Percentiles rank a stretch among this genome's conserved stretches.
These are phyloP conservation scores for Mortierella sp. DNA, from an alignment of 371 early-diverging fungal species.

Conservation along the genomic window DNA sequence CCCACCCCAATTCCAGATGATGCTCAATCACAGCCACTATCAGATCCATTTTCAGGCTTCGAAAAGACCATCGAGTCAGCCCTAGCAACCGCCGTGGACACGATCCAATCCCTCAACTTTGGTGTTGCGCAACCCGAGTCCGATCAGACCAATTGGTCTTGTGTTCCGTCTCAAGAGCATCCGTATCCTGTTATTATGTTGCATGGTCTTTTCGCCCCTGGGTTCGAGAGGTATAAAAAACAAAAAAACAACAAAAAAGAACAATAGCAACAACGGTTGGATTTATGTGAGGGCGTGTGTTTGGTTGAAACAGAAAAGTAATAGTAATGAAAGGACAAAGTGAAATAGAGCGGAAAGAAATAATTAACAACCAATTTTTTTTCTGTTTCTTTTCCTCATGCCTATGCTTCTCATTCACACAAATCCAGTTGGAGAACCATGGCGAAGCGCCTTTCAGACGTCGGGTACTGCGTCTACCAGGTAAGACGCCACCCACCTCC, in stretches of 20 bases:
- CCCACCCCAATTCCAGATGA: neutral
- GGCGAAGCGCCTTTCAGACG: slow-evolving; percentile 6
- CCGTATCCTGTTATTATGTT: slow-evolving; percentile 30
- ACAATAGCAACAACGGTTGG: no score
- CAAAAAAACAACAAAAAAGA: no score
- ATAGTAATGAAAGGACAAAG: neutral
- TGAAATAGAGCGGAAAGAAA: neutral
- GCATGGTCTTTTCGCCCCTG: slow-evolving; percentile 22
- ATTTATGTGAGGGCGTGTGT: neutral
- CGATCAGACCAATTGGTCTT: slow-evolving; percentile 26
- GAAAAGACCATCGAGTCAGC: neutral
- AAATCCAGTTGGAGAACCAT: slow-evolving; percentile 16
- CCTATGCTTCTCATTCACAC: no score
- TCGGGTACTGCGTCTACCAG: slow-evolving; percentile 41
- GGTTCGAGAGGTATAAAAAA: slow-evolving; percentile 19
- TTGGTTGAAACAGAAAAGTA: no score
- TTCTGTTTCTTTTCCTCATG: no score
- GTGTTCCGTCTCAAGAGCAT: slow-evolving; percentile 9
- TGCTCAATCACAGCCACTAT: neutral
- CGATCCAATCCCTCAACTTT: neutral
- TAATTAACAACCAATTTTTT: neutral
- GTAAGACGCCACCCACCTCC: neutral
- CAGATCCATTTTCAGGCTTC: neutral
- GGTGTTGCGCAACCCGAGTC: neutral
- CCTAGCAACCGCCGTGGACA: neutral